phyloP scores from a whole-genome alignment of 768 basidiomycete genomes.

The Phaffia australis region DNA sequence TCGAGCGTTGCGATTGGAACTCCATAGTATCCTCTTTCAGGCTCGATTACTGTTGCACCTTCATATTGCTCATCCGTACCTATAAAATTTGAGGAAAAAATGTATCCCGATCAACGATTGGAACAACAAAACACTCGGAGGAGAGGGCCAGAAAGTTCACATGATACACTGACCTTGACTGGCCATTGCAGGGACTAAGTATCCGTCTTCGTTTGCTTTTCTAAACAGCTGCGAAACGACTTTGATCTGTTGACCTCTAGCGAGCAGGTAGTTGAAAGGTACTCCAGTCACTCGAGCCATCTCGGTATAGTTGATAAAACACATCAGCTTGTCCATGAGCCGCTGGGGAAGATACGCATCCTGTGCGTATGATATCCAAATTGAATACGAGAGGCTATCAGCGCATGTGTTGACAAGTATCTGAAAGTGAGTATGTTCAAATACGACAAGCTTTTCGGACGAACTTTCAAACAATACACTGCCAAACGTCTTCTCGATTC shows the following conservation, averaged over 20 bases:
- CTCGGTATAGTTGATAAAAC: constrained; percentile 94
- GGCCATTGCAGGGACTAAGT: constrained; percentile 74
- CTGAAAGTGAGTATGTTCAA: neutral
- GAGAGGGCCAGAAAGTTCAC: neutral
- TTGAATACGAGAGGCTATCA: neutral
- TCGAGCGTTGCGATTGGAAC: constrained; percentile 94
- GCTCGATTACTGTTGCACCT: constrained; percentile 97
- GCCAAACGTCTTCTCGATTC: constrained; percentile 86
- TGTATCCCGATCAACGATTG: neutral
- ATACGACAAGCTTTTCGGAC: constrained; percentile 16
- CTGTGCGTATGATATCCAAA: constrained; percentile 40
- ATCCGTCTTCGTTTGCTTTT: constrained; percentile 81
- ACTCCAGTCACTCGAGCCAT: constrained; percentile 99
- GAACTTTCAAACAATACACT: constrained; percentile 92
- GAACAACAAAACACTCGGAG: neutral
- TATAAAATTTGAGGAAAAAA: constrained; percentile 32
- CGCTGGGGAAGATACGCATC: constrained; percentile 97
- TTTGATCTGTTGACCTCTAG: constrained; percentile 96
- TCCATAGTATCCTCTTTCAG: constrained; percentile 89
- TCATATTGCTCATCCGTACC: constrained; percentile 94
- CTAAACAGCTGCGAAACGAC: constrained; percentile 92
- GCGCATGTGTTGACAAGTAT: neutral
- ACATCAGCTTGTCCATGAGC: constrained; percentile 95
- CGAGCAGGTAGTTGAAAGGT: constrained; percentile 88
- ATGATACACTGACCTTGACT: constrained; percentile 54